Evolutionary conservation across 2,329 filamentous ascomycete genomes (phyloP), one percentile per base, ranked within the genome.

Genomic region (Escovopsis weberi): DNA sequence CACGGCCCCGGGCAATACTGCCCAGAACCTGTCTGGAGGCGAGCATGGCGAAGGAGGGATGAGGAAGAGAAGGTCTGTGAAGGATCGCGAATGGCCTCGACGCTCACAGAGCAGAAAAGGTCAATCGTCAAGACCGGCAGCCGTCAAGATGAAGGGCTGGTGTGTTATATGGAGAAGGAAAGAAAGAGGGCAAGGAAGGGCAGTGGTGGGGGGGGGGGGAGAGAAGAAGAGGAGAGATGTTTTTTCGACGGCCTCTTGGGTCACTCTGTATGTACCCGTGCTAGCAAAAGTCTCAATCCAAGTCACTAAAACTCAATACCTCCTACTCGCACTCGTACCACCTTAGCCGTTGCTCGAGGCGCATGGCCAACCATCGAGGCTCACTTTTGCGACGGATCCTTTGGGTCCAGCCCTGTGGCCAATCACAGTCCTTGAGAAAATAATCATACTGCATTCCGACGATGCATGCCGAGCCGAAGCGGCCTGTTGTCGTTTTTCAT

Each of bases 1-100:
- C 68, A 58, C 78, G 73, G 66, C 69, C 68, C 67, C 74, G 76
- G 70, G 75, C 72, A 55, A 74, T 61, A 57, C 61, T 64, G 70
- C 76, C 77, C 70, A 80, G 69, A 65, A 80, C 68, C 70, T 81
- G 78, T 70, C 79, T 73, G 61, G 79, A 75, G 58, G 76, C 78
- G 69, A 84, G 70, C 79, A 83, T 83, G 61, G 56, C 77, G 53
- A 54, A 26, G 44, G 33, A 42, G 42, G 50, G 44, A 45, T 40
- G 43, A 50, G 54, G 50, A 44, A 49, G 49, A 53, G 53, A 55
- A 47, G 51, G 49, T 53, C 52, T 50, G 45, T 42, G 51, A 45
- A 43, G 43, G 39, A 45, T 44, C 48, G 42, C 44, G 48, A 48
- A 44, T 28, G 39, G 38, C 30, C 38, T 44, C 37, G 40, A 51